These are phyloP conservation scores for Erythrobasidium hasegawianum DNA, from an alignment of 1,284 basidiomycete species.

Conservation along the genomic window DNA sequence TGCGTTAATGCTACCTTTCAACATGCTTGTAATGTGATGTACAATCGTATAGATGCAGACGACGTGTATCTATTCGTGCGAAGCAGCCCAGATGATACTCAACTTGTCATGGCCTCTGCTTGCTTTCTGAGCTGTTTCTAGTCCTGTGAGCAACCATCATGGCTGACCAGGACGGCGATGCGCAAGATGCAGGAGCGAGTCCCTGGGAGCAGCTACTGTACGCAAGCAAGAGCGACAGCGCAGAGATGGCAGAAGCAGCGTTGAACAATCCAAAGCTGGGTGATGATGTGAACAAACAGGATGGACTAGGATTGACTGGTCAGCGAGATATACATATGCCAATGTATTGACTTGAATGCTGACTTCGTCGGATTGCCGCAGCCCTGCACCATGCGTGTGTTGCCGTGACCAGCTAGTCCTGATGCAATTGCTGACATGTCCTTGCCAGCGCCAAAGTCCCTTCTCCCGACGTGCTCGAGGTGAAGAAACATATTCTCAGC, in stretches of 20 bases:
- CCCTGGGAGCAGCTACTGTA: constrained; percentile 55
- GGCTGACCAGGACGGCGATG: too few species aligned
- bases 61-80: too few species aligned
- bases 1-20: too few species aligned
- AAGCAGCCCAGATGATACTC: too few species aligned
- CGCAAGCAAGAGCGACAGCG: constrained; percentile 70
- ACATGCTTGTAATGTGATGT: too few species aligned
- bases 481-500: not conserved
- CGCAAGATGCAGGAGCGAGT: not conserved
- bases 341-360: too few species aligned
- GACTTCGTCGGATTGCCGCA: constrained; percentile 45
- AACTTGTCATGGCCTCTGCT: too few species aligned
- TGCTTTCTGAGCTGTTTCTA: too few species aligned
- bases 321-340: constrained; percentile 6
- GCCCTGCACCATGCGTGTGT: constrained; percentile 77
- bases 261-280: constrained; percentile 51
- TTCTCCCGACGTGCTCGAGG: constrained; percentile 26
- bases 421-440: constrained; percentile 10
- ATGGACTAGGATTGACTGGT: constrained; percentile 53
- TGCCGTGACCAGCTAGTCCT: not conserved
- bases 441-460: constrained; percentile 19
- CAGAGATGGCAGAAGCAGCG: constrained; percentile 62
- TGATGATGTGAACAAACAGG: constrained; percentile 66
- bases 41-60: too few species aligned
- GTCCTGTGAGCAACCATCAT: too few species aligned